Base-by-base conservation (phyloP, 129 eudicot species). In the Lactuca sativa region DNA sequence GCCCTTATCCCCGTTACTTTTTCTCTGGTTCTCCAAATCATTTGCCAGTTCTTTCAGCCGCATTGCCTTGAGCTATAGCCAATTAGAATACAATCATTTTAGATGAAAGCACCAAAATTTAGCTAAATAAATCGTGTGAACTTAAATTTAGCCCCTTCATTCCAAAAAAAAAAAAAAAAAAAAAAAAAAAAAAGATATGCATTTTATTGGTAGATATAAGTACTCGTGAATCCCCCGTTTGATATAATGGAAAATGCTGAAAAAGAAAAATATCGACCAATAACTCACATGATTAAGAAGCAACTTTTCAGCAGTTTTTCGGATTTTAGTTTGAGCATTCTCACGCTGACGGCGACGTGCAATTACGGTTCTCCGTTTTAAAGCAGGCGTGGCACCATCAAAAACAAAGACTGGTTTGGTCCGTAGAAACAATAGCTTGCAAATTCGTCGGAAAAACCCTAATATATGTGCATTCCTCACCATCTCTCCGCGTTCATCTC, bases 401-500 rank as follows among this genome's bases (percentile, higher is more conserved):
- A 86, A 92, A 3, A 92, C 96, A 51, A 92, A 92, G 9, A 92
- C 91, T 3, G 98, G 98, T 79, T 92, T 92, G 10, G 86, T 83
- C 6, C 95, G 78, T 44, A 89, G 85, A 64, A 78, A 92, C 7
- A 92, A 74, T 13, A 92, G 85, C 84, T 92, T 92, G 75, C 96
- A 92, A 43, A 92, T 89, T 41, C 96, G 84, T 14, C 98, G 91
- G 65, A 92, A 89, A 59, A 89, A 92, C 21, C 96, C 98, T 68
- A 92, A 70, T 25, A 92, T 57, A 57, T 92, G 98, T 56, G 98
- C 98, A 62, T 92, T 89, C 34, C 88, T 83, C 52, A 92, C 88
- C 98, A 92, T 92, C 54, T 92, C 96, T 25, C 98, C 98, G 59
- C 81, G 83, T n/a, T 92, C 98, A 43, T 92, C 98, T 41, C 95